A percentile compares a stretch with the other conserved stretches of the same genome.
Evolutionary conservation across 306 rosid species (phyloP).

Genomic region (Vigna nakashimae): DNA sequence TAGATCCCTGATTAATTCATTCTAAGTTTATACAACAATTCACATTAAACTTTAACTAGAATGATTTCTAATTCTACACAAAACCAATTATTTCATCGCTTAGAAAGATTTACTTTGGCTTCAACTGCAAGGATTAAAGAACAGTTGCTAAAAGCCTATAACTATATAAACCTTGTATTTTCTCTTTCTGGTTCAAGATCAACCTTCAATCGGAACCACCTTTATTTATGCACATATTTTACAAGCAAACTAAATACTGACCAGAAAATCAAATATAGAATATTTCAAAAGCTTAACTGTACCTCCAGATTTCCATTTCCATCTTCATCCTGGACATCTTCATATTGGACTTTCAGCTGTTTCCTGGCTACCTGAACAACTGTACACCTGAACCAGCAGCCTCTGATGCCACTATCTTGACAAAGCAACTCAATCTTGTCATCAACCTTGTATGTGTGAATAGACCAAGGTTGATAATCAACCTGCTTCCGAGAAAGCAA

Average conservation of each 20-base stretch:
- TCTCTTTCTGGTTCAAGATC: background rate
- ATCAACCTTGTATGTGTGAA: constrained; percentile 60
- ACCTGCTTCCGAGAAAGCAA: constrained; percentile 61
- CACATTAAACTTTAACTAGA: constrained; percentile 4
- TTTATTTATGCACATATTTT: constrained; percentile 34
- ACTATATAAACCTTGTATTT: background rate
- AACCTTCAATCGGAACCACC: constrained; percentile 1
- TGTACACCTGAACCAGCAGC: constrained; percentile 99
- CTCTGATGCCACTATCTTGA: constrained; percentile 99
- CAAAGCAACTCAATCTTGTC: constrained; percentile 91
- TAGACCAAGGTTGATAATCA: constrained; percentile 60
- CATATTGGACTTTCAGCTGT: constrained; percentile 78
- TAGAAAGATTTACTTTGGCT: background rate
- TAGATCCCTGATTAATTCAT: constrained; percentile 10
- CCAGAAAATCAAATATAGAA: constrained; percentile 25
- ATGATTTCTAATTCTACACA: constrained; percentile 12
- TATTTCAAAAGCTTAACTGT: constrained; percentile 39
- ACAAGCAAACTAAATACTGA: constrained; percentile 39
- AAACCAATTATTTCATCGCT: background rate
- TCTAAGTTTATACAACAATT: background rate
- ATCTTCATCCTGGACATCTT: constrained; percentile 90
- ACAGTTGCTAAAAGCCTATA: background rate
- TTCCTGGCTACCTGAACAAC: constrained; percentile 73
- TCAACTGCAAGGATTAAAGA: background rate
- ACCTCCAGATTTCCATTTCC: constrained; percentile 92